These are phyloP conservation scores for Dimargaris xerosporica DNA, from an alignment of 192 early-diverging fungal genomes.

Conservation along the genomic window DNA sequence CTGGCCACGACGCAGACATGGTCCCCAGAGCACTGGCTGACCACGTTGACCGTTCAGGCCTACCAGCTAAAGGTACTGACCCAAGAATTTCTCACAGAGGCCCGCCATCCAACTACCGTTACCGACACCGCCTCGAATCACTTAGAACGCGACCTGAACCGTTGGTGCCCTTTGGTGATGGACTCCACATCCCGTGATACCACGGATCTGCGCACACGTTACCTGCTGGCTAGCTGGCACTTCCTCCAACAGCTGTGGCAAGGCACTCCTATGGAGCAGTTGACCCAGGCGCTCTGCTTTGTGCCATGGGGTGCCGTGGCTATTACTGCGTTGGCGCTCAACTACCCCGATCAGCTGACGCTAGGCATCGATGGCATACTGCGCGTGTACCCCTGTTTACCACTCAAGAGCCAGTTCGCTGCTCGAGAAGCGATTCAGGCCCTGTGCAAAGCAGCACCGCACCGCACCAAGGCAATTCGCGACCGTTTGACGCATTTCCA, in stretches of 20 bases:
- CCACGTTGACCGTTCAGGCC: neutral
- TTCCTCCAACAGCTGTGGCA: no score
- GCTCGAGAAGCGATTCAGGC: neutral
- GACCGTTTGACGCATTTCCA: neutral
- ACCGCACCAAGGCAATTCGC: slow-evolving; percentile 1
- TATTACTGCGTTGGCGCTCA: neutral
- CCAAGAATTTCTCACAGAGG: neutral
- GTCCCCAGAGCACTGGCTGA: neutral
- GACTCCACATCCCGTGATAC: no score
- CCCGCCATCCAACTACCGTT: neutral
- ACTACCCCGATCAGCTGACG: neutral
- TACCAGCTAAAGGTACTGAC: neutral
- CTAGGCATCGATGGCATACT: neutral
- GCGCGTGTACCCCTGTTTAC: neutral
- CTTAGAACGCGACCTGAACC: neutral
- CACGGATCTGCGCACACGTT: no score
- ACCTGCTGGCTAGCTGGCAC: no score
- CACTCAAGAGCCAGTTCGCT: neutral
- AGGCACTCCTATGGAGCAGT: no score
- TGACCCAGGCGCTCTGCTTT: neutral
- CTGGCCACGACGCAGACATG: neutral
- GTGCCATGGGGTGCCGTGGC: neutral
- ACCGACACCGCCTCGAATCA: neutral
- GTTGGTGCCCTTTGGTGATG: neutral
- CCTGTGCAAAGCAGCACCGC: neutral